phyloP scores from a whole-genome alignment of 2,329 filamentous ascomycete genomes.

The Fusarium algeriense region DNA sequence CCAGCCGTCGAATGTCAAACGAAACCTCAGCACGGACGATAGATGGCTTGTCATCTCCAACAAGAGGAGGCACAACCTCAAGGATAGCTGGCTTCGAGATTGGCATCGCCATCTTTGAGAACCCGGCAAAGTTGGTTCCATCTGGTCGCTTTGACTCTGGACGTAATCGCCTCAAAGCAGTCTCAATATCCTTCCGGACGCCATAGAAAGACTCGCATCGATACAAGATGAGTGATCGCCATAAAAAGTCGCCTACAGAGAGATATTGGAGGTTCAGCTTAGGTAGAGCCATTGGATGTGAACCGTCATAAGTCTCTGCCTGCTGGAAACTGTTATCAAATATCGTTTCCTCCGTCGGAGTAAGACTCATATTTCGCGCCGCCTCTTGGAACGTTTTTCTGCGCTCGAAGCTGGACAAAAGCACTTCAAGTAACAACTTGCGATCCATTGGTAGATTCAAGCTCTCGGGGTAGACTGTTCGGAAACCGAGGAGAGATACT shows the following conservation, averaged over 20 bases:
- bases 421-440: constrained; percentile 74
- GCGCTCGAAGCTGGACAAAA: constrained; percentile 81
- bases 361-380: constrained; percentile 75
- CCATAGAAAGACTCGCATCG: constrained; percentile 93
- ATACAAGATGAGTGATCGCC: constrained; percentile 90
- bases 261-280: constrained; percentile 97
- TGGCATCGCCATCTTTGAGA: constrained; percentile 91
- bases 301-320: constrained; percentile 89
- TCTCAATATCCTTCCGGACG: constrained; percentile 90
- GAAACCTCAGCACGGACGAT: constrained; percentile 87
- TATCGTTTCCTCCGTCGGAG: constrained; percentile 86
- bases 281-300: constrained; percentile 86
- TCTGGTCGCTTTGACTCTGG: constrained; percentile 74
- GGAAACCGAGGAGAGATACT: constrained; percentile 78
- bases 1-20: constrained; percentile 84
- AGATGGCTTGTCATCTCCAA: constrained; percentile 86
- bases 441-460: constrained; percentile 74
- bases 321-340: constrained; percentile 84
- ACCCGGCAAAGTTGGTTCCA: constrained; percentile 81
- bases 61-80: constrained; percentile 83
- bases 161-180: constrained; percentile 81
- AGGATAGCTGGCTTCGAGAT: constrained; percentile 88
- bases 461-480: constrained; percentile 83
- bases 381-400: constrained; percentile 85
- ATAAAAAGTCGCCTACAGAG: constrained; percentile 95